phyloP scores from a whole-genome alignment of 768 basidiomycete species.

The Strobilomyces echinocephalus region DNA sequence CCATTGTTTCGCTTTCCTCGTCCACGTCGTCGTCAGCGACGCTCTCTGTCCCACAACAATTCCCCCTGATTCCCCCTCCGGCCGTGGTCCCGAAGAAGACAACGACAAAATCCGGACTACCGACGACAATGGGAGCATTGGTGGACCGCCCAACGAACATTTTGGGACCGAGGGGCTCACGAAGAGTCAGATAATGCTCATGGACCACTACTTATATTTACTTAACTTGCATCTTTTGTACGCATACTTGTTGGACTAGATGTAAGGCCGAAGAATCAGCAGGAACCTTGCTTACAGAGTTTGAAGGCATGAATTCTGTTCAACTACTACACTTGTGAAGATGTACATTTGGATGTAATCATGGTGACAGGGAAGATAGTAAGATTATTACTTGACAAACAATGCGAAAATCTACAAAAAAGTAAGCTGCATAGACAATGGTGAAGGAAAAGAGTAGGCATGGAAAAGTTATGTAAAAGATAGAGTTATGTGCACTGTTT shows the following conservation, averaged over 20 bases:
- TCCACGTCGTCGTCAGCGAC: constrained; percentile 38
- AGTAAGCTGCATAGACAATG: no score
- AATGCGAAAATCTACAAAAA: no score
- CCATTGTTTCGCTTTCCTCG: constrained; percentile 32
- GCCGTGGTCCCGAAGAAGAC: constrained; percentile 20
- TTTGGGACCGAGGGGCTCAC: constrained; percentile 30
- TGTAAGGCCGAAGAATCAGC: no score
- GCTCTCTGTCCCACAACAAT: constrained; percentile 18
- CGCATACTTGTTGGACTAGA: constrained; percentile 7
- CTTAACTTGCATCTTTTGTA: constrained; percentile 2
- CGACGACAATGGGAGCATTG: constrained; percentile 24
- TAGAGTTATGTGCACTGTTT: no score
- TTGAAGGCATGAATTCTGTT: no score
- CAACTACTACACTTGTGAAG: no score
- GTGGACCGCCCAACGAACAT: constrained; percentile 33
- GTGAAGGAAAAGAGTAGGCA: no score
- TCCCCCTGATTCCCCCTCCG: constrained; percentile 3
- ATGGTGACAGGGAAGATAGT: no score
- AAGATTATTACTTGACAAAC: no score
- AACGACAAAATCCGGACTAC: constrained; percentile 19
- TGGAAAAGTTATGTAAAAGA: no score
- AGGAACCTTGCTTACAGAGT: no score
- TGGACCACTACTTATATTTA: constrained; percentile 10
- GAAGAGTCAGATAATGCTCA: constrained; percentile 22
- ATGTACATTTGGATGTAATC: no score